phyloP scores from a whole-genome alignment of 306 rosid genomes.

The Biancaea sappan region DNA sequence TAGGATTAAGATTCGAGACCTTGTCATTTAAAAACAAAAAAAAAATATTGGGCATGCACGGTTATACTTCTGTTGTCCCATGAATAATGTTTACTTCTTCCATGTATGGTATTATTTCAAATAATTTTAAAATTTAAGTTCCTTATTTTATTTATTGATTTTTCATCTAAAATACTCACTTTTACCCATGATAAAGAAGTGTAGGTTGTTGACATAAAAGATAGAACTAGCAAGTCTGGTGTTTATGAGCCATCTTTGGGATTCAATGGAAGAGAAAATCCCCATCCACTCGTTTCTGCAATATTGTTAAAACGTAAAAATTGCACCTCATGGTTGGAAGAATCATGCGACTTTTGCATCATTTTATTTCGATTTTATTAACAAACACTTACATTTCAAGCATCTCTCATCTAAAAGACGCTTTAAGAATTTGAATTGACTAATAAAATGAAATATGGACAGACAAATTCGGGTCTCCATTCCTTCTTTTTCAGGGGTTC shows the following conservation, averaged over 20 bases:
- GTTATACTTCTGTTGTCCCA: too few relatives aligned
- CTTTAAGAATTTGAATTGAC: slow-evolving; percentile 26
- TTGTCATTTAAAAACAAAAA: too few relatives aligned
- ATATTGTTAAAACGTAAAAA: not conserved
- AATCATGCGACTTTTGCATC: not conserved
- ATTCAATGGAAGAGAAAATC: not conserved
- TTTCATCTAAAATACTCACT: too few relatives aligned
- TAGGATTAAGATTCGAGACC: too few relatives aligned
- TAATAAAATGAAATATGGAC: slow-evolving; percentile 25
- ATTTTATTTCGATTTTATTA: slow-evolving; percentile 22
- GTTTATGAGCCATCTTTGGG: not conserved
- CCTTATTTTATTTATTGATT: too few relatives aligned
- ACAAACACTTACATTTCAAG: slow-evolving; percentile 13
- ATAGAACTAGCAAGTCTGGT: too few relatives aligned
- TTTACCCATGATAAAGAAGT: too few relatives aligned
- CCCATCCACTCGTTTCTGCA: not conserved
- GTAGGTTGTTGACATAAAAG: too few relatives aligned
- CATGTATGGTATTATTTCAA: too few relatives aligned
- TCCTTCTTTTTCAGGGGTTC: not conserved
- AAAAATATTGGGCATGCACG: too few relatives aligned
- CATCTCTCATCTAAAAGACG: slow-evolving; percentile 11
- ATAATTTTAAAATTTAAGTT: too few relatives aligned
- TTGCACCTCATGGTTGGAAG: not conserved
- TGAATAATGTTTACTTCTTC: too few relatives aligned
- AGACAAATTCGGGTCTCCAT: slow-evolving; percentile 11